Conservation (phyloP, 768 basidiomycete species). For the Termitomyces sp. region DNA sequence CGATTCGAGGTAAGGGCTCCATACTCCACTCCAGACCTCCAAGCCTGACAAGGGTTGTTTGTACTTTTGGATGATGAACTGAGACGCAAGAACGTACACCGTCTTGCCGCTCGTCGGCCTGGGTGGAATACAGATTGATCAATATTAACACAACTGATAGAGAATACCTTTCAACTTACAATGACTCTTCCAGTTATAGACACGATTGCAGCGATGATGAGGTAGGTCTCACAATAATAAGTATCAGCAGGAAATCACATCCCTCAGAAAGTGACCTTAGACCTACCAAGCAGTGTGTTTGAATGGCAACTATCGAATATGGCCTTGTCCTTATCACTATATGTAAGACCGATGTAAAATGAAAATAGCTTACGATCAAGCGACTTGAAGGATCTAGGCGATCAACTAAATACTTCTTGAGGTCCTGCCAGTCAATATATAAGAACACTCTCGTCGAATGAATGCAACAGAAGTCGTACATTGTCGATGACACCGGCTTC, state of each 20-base stretch:
- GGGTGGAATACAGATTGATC: too few relatives aligned
- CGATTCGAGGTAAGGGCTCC: too few relatives aligned
- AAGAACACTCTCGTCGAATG: neutral
- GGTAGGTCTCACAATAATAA: neutral
- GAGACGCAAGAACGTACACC: neutral
- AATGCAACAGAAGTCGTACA: neutral
- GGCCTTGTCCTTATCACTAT: neutral
- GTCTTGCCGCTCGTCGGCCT: neutral
- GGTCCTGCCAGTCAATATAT: neutral
- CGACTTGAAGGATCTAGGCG: neutral
- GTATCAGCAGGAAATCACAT: neutral
- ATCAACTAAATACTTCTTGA: neutral
- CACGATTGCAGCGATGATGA: neutral
- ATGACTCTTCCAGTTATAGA: neutral
- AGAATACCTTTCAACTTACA: neutral
- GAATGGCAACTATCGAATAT: neutral
- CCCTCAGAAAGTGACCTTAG: neutral
- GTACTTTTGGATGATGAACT: neutral
- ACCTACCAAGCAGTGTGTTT: neutral
- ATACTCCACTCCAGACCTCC: neutral
- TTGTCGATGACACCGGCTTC: neutral
- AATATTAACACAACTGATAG: neutral
- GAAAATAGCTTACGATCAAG: neutral
- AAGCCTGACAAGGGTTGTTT: neutral
- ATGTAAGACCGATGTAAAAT: too few relatives aligned